Evolutionary conservation across 306 rosid species (phyloP).

Genomic region (Carpinus fangiana): DNA sequence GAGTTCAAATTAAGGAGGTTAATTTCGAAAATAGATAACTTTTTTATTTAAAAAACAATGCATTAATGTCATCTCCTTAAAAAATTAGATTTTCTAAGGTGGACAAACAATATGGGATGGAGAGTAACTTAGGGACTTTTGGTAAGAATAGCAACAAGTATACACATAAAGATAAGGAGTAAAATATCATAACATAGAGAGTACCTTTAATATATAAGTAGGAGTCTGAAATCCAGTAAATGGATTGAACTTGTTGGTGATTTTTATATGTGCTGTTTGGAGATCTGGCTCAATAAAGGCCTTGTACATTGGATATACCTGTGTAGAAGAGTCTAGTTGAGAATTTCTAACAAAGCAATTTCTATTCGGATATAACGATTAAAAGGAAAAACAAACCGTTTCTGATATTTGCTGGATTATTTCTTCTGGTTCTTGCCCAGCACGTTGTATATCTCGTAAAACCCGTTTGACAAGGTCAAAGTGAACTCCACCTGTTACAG

Average conservation of each 20-base stretch:
- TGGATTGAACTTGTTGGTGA: constrained; percentile 91
- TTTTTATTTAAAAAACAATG: neutral
- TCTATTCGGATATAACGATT: constrained; percentile 9
- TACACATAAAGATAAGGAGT: constrained; percentile 23
- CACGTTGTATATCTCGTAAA: constrained; percentile 93
- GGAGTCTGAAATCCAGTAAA: constrained; percentile 97
- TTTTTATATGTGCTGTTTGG: constrained; percentile 89
- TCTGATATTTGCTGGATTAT: constrained; percentile 98
- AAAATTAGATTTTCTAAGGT: neutral
- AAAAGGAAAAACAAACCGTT: constrained; percentile 55
- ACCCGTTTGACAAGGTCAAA: constrained; percentile 98
- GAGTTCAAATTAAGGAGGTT: neutral
- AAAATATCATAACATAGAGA: constrained; percentile 7
- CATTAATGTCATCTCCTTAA: neutral
- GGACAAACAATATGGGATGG: neutral
- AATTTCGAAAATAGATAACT: neutral
- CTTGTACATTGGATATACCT: constrained; percentile 99
- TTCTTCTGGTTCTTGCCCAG: constrained; percentile 99
- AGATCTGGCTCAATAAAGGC: constrained; percentile 99
- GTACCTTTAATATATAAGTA: constrained; percentile 89
- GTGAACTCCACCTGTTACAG: constrained; percentile 99
- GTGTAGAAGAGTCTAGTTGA: constrained; percentile 34
- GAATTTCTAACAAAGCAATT: constrained; percentile 25
- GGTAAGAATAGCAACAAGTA: constrained; percentile 8
- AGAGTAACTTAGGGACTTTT: constrained; percentile 7